A percentile compares a stretch with the other conserved stretches of the same genome.
These are phyloP conservation scores for Butyriboletus loyo DNA, from an alignment of 768 basidiomycete species.

Conservation along the genomic window DNA sequence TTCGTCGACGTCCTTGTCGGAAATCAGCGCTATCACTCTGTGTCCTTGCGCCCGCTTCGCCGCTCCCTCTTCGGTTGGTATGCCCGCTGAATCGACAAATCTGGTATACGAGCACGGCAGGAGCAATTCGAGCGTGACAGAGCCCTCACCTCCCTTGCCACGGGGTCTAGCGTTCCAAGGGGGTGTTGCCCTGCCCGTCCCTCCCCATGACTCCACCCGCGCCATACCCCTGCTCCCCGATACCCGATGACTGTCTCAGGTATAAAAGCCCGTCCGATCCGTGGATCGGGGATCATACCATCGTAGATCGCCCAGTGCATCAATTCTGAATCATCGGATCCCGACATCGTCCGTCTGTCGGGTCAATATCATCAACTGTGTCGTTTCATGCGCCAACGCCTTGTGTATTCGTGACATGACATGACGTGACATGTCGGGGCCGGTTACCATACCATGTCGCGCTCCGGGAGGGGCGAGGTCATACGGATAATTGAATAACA, in stretches of 20 bases:
- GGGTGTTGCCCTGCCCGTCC: not conserved
- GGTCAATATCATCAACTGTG: not conserved
- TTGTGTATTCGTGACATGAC: not conserved
- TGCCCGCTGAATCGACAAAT: not conserved
- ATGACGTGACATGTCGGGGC: not conserved
- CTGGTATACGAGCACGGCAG: not conserved
- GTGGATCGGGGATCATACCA: conserved; percentile 4
- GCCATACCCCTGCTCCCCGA: not conserved
- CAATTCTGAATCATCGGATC: not conserved
- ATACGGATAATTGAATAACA: not conserved
- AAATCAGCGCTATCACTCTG: not conserved
- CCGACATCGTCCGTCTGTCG: not conserved
- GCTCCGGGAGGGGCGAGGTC: not conserved
- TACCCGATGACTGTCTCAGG: conserved; percentile 4
- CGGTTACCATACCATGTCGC: not conserved
- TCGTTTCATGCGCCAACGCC: conserved; percentile 1
- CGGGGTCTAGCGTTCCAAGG: not conserved
- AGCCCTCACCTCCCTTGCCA: conserved; percentile 3
- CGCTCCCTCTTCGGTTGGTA: not conserved
- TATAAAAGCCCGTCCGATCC: not conserved
- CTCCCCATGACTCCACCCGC: not conserved
- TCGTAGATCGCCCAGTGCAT: not conserved
- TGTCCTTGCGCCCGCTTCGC: not conserved
- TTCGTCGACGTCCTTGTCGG: not conserved
- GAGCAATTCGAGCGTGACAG: conserved; percentile 9